These are phyloP conservation scores for Nitzschia palea DNA, from an alignment of 108 stramenopile species.

Conservation along the genomic window DNA sequence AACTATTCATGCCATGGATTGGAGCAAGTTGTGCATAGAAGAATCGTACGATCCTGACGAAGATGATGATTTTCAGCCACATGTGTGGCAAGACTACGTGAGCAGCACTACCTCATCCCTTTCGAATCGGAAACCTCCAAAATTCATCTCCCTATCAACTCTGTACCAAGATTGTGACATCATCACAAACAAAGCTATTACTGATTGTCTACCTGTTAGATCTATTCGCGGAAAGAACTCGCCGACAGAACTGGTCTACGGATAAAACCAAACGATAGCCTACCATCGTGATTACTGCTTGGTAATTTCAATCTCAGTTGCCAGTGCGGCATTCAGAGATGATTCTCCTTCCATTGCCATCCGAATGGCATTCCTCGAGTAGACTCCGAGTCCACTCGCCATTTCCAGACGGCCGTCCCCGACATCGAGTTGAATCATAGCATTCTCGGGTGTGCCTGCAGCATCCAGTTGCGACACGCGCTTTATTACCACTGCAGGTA, in stretches of 20 bases:
- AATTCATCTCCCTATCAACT: slow-evolving; percentile 56
- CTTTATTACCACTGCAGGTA: slow-evolving; percentile 67
- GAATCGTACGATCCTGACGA: slow-evolving; percentile 48
- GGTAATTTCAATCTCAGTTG: slow-evolving; percentile 43
- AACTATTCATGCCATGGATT: slow-evolving; percentile 12
- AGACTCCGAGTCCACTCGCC: slow-evolving; percentile 54
- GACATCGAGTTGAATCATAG: slow-evolving; percentile 51
- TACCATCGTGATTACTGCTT: background rate
- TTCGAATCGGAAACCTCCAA: slow-evolving; percentile 28
- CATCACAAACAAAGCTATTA: slow-evolving; percentile 62
- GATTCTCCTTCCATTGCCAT: slow-evolving; percentile 47
- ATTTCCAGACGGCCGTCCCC: slow-evolving; percentile 51
- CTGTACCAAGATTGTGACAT: slow-evolving; percentile 63
- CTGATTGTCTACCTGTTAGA: slow-evolving; percentile 48
- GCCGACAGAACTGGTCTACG: slow-evolving; percentile 52
- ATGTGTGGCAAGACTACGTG: slow-evolving; percentile 48
- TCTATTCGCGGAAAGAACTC: slow-evolving; percentile 43
- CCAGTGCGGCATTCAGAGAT: slow-evolving; percentile 39
- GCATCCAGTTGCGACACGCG: slow-evolving; percentile 41
- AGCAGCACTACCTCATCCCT: slow-evolving; percentile 2
- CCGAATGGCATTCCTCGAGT: slow-evolving; percentile 50
- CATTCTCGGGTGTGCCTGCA: slow-evolving; percentile 3
- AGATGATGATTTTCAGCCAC: slow-evolving; percentile 48
- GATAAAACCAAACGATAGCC: background rate
- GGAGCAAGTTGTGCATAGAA: slow-evolving; percentile 38